Evolutionary conservation across 2,329 filamentous ascomycete genomes (phyloP).

Genomic region (Talaromyces piceae): DNA sequence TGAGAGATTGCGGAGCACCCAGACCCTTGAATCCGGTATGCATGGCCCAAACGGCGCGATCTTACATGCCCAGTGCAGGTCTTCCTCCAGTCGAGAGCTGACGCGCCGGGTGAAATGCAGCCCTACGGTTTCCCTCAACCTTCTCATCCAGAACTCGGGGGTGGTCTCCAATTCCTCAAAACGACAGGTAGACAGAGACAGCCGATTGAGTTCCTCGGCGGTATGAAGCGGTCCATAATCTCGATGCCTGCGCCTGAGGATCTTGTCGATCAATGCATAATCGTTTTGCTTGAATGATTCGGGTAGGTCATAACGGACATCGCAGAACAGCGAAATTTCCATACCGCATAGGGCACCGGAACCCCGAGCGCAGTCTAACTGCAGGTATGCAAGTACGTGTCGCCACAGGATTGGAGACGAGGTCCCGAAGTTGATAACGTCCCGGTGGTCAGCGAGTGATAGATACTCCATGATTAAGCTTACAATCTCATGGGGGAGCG

Average conservation of each 20-base stretch:
- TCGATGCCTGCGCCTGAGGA: background rate
- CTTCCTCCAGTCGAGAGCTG: background rate
- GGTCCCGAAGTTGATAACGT: slow-evolving; percentile 1
- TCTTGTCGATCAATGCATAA: background rate
- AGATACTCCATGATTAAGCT: background rate
- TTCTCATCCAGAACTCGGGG: background rate
- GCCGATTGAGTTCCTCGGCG: background rate
- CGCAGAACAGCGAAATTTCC: background rate
- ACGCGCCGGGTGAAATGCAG: background rate
- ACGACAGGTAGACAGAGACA: background rate
- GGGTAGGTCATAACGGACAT: background rate
- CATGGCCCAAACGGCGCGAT: background rate
- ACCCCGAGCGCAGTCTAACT: background rate
- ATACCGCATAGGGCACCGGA: background rate
- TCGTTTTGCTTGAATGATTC: background rate
- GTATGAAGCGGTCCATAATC: background rate
- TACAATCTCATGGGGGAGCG: background rate
- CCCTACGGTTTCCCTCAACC: background rate
- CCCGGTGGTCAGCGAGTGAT: background rate
- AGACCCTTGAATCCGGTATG: background rate
- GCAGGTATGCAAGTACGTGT: background rate
- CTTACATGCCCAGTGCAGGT: background rate
- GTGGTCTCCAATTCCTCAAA: background rate
- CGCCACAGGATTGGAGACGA: background rate
- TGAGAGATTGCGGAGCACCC: background rate